Evolutionary conservation across 108 stramenopile species (phyloP).

Genomic region (Epithemia pelagica): DNA sequence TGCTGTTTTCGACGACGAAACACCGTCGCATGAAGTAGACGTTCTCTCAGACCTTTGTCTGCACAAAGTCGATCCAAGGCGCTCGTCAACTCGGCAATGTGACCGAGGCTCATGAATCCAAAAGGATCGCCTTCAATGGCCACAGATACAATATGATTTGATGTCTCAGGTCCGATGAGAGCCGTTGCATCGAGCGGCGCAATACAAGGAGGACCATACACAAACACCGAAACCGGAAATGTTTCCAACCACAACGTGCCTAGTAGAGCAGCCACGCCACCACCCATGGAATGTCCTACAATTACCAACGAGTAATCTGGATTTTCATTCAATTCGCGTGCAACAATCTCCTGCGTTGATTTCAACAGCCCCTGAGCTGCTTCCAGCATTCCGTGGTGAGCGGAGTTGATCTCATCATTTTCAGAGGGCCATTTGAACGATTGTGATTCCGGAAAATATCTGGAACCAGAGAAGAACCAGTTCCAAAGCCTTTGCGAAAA

Average conservation of each 20-base stretch:
- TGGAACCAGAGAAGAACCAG: neutral
- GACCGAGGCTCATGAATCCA: conserved; percentile 53
- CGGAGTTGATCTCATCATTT: conserved; percentile 12
- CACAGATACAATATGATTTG: conserved; percentile 37
- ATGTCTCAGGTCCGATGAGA: conserved; percentile 4
- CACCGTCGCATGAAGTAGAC: conserved; percentile 33
- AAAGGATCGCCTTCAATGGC: conserved; percentile 74
- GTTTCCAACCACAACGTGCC: conserved; percentile 45
- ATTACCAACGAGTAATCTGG: conserved; percentile 48
- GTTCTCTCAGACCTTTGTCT: conserved; percentile 37
- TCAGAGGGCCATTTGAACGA: conserved; percentile 11
- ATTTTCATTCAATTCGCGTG: conserved; percentile 31
- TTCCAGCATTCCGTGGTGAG: conserved; percentile 71
- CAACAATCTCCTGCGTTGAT: conserved; percentile 36
- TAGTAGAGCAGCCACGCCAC: conserved; percentile 56
- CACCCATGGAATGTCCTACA: conserved; percentile 68
- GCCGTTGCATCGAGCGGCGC: conserved; percentile 8
- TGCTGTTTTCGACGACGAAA: conserved; percentile 18
- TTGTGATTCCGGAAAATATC: too few relatives aligned
- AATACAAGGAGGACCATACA: conserved; percentile 23
- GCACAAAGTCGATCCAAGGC: conserved; percentile 51
- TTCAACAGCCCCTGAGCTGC: conserved; percentile 38
- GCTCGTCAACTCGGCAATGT: conserved; percentile 49
- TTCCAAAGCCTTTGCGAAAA: neutral
- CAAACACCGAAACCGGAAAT: conserved; percentile 20